Conservation (phyloP, 495 filamentous ascomycete genomes). For the Penicillium pulvis region DNA sequence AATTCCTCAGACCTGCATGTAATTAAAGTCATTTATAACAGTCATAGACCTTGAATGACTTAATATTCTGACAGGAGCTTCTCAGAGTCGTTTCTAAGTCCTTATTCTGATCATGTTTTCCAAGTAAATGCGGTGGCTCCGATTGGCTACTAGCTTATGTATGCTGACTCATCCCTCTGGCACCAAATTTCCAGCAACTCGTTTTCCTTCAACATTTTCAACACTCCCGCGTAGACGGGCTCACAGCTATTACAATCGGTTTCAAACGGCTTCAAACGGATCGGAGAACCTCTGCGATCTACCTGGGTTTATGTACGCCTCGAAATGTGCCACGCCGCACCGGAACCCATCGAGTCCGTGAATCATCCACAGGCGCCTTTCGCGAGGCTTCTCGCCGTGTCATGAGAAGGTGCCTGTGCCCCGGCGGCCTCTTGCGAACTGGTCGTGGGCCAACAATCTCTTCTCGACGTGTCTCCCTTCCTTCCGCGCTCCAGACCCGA, state of each 20-base stretch:
- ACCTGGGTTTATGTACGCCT: slow-evolving; percentile 26
- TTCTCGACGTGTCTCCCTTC: slow-evolving; percentile 13
- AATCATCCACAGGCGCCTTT: slow-evolving; percentile 36
- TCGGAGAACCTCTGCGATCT: slow-evolving; percentile 17
- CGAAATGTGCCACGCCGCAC: slow-evolving; percentile 43
- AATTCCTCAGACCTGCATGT: too few relatives aligned
- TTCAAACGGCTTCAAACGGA: neutral
- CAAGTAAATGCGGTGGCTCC: slow-evolving; percentile 21
- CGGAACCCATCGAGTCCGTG: slow-evolving; percentile 37
- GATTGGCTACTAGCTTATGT: slow-evolving; percentile 17
- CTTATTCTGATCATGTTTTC: neutral
- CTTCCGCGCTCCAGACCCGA: slow-evolving; percentile 8
- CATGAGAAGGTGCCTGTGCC: slow-evolving; percentile 48
- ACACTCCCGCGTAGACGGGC: neutral
- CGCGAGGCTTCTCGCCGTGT: slow-evolving; percentile 36
- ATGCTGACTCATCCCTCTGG: slow-evolving; percentile 27
- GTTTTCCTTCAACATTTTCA: slow-evolving; percentile 1
- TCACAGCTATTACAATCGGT: neutral
- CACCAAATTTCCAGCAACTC: slow-evolving; percentile 19
- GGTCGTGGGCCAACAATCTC: slow-evolving; percentile 29
- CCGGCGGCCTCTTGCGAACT: slow-evolving; percentile 41
- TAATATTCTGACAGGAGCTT: neutral
- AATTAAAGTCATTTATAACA: too few relatives aligned
- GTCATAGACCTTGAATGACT: too few relatives aligned
- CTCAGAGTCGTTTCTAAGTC: neutral